Conservation (phyloP, 768 basidiomycete species). For the Artomyces pyxidatus region DNA sequence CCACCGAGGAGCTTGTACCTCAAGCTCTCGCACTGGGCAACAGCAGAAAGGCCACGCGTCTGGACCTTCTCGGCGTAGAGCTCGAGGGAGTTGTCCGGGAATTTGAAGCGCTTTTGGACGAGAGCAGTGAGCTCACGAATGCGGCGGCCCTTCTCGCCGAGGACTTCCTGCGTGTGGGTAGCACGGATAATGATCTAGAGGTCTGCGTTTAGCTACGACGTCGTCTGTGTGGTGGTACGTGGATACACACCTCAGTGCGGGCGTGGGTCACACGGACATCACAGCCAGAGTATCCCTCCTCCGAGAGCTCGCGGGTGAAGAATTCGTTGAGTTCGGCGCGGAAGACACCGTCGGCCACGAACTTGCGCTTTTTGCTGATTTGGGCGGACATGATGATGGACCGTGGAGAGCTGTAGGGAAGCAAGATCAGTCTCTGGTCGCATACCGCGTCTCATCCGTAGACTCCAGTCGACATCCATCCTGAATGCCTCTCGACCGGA, state of each 20-base stretch:
- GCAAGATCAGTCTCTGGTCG: neutral
- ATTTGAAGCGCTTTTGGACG: slow-evolving; percentile 99
- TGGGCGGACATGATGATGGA: slow-evolving; percentile 62
- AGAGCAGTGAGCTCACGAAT: slow-evolving; percentile 97
- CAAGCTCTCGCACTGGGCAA: slow-evolving; percentile 97
- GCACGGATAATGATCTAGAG: slow-evolving; percentile 96
- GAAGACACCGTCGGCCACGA: slow-evolving; percentile 97
- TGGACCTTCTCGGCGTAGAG: slow-evolving; percentile 99
- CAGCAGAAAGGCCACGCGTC: slow-evolving; percentile 94
- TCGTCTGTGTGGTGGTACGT: no score
- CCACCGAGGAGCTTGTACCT: slow-evolving; percentile 99
- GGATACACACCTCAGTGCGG: slow-evolving; percentile 81
- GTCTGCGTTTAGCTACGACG: slow-evolving; percentile 5
- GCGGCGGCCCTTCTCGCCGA: slow-evolving; percentile 98
- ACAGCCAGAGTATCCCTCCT: slow-evolving; percentile 99
- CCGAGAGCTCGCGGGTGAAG: slow-evolving; percentile 95
- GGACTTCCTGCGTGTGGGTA: slow-evolving; percentile 97
- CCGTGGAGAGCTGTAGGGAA: slow-evolving; percentile 5
- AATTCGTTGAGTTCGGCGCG: slow-evolving; percentile 99
- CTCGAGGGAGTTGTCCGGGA: slow-evolving; percentile 98
- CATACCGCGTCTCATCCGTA: slow-evolving; percentile 7
- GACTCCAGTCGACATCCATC: slow-evolving; percentile 8
- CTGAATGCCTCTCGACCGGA: neutral
- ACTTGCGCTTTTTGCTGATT: slow-evolving; percentile 98
- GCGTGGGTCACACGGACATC: slow-evolving; percentile 99